These are phyloP conservation scores for Teratosphaeria destructans DNA, from an alignment of 2,329 filamentous ascomycete species.

Conservation along the genomic window DNA sequence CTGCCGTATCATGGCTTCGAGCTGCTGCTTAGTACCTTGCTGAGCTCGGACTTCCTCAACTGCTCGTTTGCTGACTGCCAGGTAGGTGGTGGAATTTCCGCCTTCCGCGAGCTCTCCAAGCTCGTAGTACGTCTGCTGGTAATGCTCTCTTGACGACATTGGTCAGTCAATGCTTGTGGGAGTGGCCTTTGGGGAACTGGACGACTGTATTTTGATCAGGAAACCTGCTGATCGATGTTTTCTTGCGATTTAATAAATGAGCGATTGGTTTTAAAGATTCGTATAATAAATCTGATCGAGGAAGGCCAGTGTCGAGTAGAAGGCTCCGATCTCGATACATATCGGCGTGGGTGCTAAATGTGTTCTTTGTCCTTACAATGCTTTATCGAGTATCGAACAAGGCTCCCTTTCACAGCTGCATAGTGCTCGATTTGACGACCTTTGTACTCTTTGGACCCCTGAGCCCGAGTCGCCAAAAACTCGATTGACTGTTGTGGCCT, in stretches of 20 bases:
- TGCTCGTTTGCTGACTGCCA: neutral
- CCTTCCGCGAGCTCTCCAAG: neutral
- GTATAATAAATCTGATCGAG: neutral
- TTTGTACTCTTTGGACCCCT: neutral
- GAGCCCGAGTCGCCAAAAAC: neutral
- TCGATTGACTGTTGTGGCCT: neutral
- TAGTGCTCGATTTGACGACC: neutral
- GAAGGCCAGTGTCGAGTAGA: neutral
- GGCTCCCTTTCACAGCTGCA: neutral
- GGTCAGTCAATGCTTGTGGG: neutral
- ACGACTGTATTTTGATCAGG: neutral
- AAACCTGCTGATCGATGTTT: neutral
- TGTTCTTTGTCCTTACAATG: neutral
- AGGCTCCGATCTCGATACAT: neutral
- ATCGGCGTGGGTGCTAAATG: neutral
- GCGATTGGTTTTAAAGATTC: neutral
- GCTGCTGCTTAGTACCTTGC: neutral
- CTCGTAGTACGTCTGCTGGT: neutral
- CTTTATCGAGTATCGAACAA: neutral
- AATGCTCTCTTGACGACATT: neutral
- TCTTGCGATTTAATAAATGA: neutral
- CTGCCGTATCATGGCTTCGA: neutral
- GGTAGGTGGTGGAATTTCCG: neutral
- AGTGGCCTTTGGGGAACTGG: neutral
- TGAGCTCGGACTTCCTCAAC: neutral